A percentile compares a stretch with the other conserved stretches of the same genome.
phyloP scores from a whole-genome alignment of 2,329 filamentous ascomycete species.

The Paraphaeosphaeria minitans region DNA sequence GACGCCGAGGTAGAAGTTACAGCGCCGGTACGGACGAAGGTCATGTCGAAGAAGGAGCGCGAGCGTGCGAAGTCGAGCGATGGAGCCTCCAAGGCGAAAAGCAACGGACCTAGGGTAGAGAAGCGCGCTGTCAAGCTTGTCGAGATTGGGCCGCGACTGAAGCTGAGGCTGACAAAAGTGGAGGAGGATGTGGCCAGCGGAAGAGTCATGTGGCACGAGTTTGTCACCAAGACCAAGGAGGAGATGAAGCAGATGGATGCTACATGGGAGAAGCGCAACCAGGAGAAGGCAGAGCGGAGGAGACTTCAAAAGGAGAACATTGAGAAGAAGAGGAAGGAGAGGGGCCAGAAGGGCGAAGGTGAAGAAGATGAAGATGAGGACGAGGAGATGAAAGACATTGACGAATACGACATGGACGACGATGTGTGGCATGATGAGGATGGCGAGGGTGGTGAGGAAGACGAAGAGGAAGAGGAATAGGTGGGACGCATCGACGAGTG shows the following conservation, averaged over 20 bases:
- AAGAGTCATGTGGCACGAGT: constrained; percentile 97
- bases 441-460: constrained; percentile 55
- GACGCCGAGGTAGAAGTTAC: constrained; percentile 92
- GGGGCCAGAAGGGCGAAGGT: constrained; percentile 50
- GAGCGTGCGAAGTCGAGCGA: constrained; percentile 51
- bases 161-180: constrained; percentile 87
- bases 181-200: constrained; percentile 91
- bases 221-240: constrained; percentile 79
- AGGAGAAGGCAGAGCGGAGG: constrained; percentile 81
- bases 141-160: constrained; percentile 90
- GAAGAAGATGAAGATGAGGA: constrained; percentile 51
- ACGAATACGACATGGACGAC: constrained; percentile 56
- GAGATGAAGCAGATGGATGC: constrained; percentile 81
- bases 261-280: constrained; percentile 76
- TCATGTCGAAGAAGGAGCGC: constrained; percentile 61
- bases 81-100: constrained; percentile 39
- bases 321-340: constrained; percentile 77
- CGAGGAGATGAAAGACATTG: constrained; percentile 49
- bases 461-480: constrained; percentile 54
- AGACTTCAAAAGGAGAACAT: constrained; percentile 88
- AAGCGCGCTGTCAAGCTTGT: constrained; percentile 88
- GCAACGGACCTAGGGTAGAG: constrained; percentile 64
- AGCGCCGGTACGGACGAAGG: constrained; percentile 64
- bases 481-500: constrained; percentile 25
- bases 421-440: constrained; percentile 59